A percentile compares a stretch with the other conserved stretches of the same genome.
phyloP scores from a whole-genome alignment of 805 yeast species.

The Lipomyces lipofer region DNA sequence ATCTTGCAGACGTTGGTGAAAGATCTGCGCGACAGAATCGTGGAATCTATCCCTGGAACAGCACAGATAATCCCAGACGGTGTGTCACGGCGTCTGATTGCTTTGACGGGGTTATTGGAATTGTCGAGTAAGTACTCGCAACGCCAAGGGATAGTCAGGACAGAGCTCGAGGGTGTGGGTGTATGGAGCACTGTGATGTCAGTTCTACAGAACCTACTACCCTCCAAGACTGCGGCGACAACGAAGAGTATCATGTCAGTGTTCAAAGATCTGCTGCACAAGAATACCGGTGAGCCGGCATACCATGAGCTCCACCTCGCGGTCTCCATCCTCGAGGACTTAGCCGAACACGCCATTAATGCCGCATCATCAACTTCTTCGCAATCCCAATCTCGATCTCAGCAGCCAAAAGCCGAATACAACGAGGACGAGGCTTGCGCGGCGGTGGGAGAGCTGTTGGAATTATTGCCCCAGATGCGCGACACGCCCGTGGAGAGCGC shows the following conservation, averaged over 20 bases:
- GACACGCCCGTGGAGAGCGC: constrained; percentile 2
- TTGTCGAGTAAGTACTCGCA: constrained; percentile 4
- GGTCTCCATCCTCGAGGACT: constrained; percentile 15
- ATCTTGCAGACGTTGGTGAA: constrained; percentile 13
- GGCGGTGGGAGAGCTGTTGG: background rate
- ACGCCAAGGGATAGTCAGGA: background rate
- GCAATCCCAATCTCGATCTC: background rate
- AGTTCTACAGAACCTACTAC: no score
- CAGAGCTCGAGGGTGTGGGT: background rate
- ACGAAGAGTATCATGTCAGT: background rate
- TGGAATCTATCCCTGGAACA: background rate
- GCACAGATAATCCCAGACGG: background rate
- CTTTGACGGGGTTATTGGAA: constrained; percentile 13
- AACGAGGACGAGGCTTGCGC: background rate
- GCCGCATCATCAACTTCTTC: background rate
- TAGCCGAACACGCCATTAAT: background rate
- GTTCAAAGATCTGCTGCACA: no score
- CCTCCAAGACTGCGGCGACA: no score
- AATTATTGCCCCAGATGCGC: constrained; percentile 1
- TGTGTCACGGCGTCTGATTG: constrained; percentile 16
- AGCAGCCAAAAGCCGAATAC: background rate
- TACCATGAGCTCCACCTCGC: constrained; percentile 14
- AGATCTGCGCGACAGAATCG: constrained; percentile 11
- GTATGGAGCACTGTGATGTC: no score
- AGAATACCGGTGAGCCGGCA: background rate